Evolutionary conservation across 495 filamentous ascomycete species (phyloP).

Genomic region (Penicillium atrosanguineum): DNA sequence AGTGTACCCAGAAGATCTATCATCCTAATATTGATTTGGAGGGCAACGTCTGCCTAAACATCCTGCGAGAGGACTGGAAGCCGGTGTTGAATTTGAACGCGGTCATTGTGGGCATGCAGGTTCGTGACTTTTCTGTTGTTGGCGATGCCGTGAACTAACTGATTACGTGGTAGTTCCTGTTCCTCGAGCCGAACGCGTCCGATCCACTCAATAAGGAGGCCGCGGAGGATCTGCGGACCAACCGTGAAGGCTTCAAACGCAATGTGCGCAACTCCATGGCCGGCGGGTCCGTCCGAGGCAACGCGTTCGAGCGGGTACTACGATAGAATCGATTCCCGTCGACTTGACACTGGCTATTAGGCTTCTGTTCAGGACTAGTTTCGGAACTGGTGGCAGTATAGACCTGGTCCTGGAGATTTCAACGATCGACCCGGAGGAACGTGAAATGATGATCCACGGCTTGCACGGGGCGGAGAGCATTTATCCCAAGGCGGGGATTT

Average conservation of each 20-base stretch:
- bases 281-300: conserved; percentile 72
- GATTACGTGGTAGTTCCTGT: conserved; percentile 67
- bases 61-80: conserved; percentile 97
- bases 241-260: conserved; percentile 82
- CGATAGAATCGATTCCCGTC: conserved; percentile 16
- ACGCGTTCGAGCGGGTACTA: conserved; percentile 73
- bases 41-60: conserved; percentile 97
- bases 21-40: conserved; percentile 98
- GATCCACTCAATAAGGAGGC: conserved; percentile 99
- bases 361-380: background rate
- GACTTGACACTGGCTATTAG: conserved; percentile 1
- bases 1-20: conserved; percentile 97
- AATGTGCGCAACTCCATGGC: conserved; percentile 83
- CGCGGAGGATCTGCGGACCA: conserved; percentile 83
- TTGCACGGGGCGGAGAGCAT: conserved; percentile 9
- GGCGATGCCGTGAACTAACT: background rate
- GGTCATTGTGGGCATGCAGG: conserved; percentile 92
- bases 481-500: conserved; percentile 7
- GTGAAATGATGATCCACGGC: conserved; percentile 17
- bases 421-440: background rate
- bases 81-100: conserved; percentile 95
- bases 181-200: conserved; percentile 93
- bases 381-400: conserved; percentile 9
- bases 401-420: background rate
- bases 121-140: conserved; percentile 27